phyloP scores from a whole-genome alignment of 306 rosid genomes.

The Abrus precatorius region DNA sequence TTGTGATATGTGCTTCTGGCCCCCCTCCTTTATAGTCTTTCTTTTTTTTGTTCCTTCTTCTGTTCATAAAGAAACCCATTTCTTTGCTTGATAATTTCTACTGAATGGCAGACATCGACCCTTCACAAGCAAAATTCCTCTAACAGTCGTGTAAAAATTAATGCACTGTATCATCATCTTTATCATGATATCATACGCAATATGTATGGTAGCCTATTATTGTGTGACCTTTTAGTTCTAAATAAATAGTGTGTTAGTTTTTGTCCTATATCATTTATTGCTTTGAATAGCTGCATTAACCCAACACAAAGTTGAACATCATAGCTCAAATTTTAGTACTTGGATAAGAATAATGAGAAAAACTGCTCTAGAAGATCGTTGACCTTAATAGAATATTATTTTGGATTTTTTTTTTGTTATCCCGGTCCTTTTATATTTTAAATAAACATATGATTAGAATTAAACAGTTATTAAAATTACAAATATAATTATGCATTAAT shows the following conservation, averaged over 20 bases:
- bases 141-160: slow-evolving; percentile 12
- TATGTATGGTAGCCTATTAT: not conserved
- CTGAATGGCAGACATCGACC: slow-evolving; percentile 2
- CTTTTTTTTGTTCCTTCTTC: not conserved
- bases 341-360: slow-evolving; percentile 20
- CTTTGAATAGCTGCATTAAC: slow-evolving; percentile 15
- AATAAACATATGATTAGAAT: not conserved
- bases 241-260: not conserved
- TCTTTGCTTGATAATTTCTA: not conserved
- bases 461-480: not conserved
- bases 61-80: not conserved
- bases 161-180: slow-evolving; percentile 17
- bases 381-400: too few relatives aligned
- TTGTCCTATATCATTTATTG: slow-evolving; percentile 23
- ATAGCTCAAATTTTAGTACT: not conserved
- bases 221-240: slow-evolving; percentile 3
- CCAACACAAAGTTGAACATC: not conserved
- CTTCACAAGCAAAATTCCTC: slow-evolving; percentile 35
- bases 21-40: not conserved
- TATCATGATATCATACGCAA: slow-evolving; percentile 14
- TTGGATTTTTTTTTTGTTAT: too few relatives aligned
- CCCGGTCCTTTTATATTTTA: not conserved
- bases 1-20: not conserved
- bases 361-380: not conserved
- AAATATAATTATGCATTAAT: not conserved